Conservation (phyloP, 228 moss, liverwort and hornwort genomes). For the Sphagnum magellanicum region DNA sequence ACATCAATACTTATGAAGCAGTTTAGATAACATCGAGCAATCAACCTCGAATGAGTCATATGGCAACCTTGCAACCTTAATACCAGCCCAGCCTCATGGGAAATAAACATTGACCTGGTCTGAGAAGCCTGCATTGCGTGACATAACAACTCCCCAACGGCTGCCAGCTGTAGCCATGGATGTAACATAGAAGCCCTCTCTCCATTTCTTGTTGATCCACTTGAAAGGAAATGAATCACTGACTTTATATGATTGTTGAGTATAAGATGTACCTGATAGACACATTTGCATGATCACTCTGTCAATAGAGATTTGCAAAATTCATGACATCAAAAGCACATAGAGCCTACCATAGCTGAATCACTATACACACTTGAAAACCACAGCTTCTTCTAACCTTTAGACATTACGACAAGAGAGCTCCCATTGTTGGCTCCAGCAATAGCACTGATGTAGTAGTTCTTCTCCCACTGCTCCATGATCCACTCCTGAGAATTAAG, state of each 20-base stretch:
- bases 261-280: slow-evolving; percentile 76
- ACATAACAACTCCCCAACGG: slow-evolving; percentile 99
- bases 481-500: slow-evolving; percentile 74
- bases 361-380: too few species aligned
- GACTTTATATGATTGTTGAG: slow-evolving; percentile 97
- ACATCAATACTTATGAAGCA: not conserved
- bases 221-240: slow-evolving; percentile 98
- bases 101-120: slow-evolving; percentile 55
- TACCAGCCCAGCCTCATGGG: not conserved
- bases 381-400: slow-evolving; percentile 35
- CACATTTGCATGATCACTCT: too few species aligned
- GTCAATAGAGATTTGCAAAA: too few species aligned
- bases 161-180: slow-evolving; percentile 99
- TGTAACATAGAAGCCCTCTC: slow-evolving; percentile 93
- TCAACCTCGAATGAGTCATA: too few species aligned
- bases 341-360: not conserved
- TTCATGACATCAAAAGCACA: not conserved
- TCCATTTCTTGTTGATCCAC: slow-evolving; percentile 99
- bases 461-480: slow-evolving; percentile 99
- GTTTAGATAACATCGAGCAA: too few species aligned
- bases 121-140: slow-evolving; percentile 93
- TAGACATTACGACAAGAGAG: slow-evolving; percentile 99
- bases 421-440: slow-evolving; percentile 98
- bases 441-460: slow-evolving; percentile 97
- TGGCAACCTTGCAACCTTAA: not conserved